Evolutionary conservation across 2,329 filamentous ascomycete species (phyloP).

Genomic region (Alternaria sp.): DNA sequence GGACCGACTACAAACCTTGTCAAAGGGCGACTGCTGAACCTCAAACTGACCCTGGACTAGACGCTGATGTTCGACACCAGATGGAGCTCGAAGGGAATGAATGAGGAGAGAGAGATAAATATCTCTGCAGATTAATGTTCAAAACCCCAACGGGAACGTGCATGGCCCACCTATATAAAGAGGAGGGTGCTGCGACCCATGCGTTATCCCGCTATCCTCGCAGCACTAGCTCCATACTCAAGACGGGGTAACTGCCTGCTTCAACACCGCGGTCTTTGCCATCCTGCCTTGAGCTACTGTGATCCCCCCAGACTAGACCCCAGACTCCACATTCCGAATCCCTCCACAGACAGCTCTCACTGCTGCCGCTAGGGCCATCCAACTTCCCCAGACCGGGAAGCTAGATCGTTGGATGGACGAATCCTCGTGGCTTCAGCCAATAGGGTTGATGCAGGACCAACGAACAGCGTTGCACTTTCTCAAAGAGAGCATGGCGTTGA

Average conservation of each 20-base stretch:
- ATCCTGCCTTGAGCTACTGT: slow-evolving; percentile 12
- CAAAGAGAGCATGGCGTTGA: slow-evolving; percentile 15
- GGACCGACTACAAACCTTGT: slow-evolving; percentile 19
- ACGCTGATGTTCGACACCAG: slow-evolving; percentile 13
- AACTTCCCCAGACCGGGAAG: slow-evolving; percentile 22
- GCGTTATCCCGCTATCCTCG: slow-evolving; percentile 24
- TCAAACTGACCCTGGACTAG: slow-evolving; percentile 17
- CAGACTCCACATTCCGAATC: slow-evolving; percentile 8
- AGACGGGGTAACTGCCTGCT: slow-evolving; percentile 30
- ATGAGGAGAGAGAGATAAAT: slow-evolving; percentile 20
- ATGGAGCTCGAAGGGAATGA: slow-evolving; percentile 9
- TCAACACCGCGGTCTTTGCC: slow-evolving; percentile 31
- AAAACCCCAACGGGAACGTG: slow-evolving; percentile 18
- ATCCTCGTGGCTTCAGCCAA: slow-evolving; percentile 21
- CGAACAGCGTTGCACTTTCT: slow-evolving; percentile 1
- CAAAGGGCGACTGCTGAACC: slow-evolving; percentile 6
- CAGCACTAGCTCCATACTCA: slow-evolving; percentile 24
- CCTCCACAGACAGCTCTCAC: slow-evolving; percentile 10
- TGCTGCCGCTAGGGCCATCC: slow-evolving; percentile 12
- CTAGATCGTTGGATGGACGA: slow-evolving; percentile 12
- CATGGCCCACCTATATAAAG: slow-evolving; percentile 38
- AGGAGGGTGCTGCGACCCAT: slow-evolving; percentile 32
- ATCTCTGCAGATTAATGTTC: slow-evolving; percentile 33
- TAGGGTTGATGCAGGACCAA: slow-evolving; percentile 1
- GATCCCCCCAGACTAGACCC: slow-evolving; percentile 23